Percentiles rank a stretch among this genome's conserved stretches.
These are phyloP conservation scores for Oryza longistaminata DNA, from an alignment of 176 grass and related monocot species.

Conservation along the genomic window DNA sequence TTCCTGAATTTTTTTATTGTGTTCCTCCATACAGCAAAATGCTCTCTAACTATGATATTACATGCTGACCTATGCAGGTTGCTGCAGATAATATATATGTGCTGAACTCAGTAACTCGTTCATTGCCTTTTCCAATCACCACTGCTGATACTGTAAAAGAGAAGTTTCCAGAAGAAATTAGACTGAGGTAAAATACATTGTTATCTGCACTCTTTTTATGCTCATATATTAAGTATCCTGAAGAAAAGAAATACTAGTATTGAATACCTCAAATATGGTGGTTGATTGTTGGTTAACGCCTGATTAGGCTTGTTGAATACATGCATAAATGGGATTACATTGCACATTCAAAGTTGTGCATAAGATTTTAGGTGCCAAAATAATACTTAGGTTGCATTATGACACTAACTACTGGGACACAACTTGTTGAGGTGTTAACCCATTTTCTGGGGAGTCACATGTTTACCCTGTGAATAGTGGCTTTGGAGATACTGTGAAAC, in stretches of 20 bases:
- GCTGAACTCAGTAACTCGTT: slow-evolving; percentile 79
- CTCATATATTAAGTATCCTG: not conserved
- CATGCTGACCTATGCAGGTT: slow-evolving; percentile 54
- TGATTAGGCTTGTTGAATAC: not conserved
- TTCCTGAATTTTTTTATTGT: not conserved
- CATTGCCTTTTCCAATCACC: slow-evolving; percentile 89
- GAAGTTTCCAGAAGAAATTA: slow-evolving; percentile 87
- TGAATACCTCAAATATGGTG: not conserved
- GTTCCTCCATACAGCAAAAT: not conserved
- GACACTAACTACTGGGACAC: slow-evolving; percentile 6
- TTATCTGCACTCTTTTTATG: not conserved
- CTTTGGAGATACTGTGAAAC: not conserved
- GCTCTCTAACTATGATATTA: slow-evolving; percentile 8
- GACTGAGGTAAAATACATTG: slow-evolving; percentile 70
- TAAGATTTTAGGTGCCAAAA: not conserved
- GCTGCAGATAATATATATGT: slow-evolving; percentile 65
- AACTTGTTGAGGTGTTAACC: slow-evolving; percentile 4
- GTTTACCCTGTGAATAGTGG: not conserved
- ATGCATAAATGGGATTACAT: not conserved
- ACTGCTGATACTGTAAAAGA: slow-evolving; percentile 80
- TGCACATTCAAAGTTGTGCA: not conserved
- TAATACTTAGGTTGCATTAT: not conserved
- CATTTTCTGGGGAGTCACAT: not conserved
- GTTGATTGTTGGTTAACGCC: slow-evolving; percentile 19
- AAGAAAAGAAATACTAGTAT: not conserved